Evolutionary conservation across 345 rosid genomes (phyloP).

Genomic region (Eutrema heterophyllum): DNA sequence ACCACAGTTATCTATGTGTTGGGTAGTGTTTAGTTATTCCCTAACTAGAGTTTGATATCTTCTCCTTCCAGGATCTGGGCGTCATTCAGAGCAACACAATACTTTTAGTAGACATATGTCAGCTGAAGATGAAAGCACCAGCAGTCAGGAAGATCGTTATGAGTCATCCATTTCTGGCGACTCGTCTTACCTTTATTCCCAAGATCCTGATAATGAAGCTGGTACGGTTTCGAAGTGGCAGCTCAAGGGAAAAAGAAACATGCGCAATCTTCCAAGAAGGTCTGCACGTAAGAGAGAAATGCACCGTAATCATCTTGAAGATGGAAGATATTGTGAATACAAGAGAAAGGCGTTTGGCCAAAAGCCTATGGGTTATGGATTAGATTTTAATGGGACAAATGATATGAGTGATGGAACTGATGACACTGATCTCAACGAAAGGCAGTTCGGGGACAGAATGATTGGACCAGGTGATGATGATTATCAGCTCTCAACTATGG

Average conservation of each 20-base stretch:
- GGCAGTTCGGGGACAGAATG: constrained; percentile 39
- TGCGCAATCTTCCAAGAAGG: constrained; percentile 58
- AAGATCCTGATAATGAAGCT: constrained; percentile 47
- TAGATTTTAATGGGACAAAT: constrained; percentile 34
- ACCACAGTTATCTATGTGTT: background rate
- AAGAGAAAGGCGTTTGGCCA: constrained; percentile 39
- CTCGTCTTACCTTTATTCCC: constrained; percentile 44
- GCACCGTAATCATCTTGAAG: constrained; percentile 30
- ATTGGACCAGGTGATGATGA: constrained; percentile 37
- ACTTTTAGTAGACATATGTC: constrained; percentile 38
- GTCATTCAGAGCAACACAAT: constrained; percentile 22
- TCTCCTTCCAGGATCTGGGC: constrained; percentile 28
- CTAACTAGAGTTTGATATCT: constrained; percentile 24
- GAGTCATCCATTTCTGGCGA: constrained; percentile 72
- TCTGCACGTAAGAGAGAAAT: constrained; percentile 33
- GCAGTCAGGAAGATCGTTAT: constrained; percentile 68
- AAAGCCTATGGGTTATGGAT: constrained; percentile 39
- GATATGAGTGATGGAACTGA: constrained; percentile 36
- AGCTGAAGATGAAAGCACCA: constrained; percentile 56
- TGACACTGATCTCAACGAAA: constrained; percentile 43
- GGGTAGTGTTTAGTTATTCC: background rate
- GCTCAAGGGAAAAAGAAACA: constrained; percentile 81
- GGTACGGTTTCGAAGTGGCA: constrained; percentile 79
- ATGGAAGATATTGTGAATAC: constrained; percentile 41
- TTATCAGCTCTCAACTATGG: constrained; percentile 39